A percentile compares a stretch with the other conserved stretches of the same genome.
Conservation (phyloP, 441 rosid genomes). For the Metrosideros polymorpha region DNA sequence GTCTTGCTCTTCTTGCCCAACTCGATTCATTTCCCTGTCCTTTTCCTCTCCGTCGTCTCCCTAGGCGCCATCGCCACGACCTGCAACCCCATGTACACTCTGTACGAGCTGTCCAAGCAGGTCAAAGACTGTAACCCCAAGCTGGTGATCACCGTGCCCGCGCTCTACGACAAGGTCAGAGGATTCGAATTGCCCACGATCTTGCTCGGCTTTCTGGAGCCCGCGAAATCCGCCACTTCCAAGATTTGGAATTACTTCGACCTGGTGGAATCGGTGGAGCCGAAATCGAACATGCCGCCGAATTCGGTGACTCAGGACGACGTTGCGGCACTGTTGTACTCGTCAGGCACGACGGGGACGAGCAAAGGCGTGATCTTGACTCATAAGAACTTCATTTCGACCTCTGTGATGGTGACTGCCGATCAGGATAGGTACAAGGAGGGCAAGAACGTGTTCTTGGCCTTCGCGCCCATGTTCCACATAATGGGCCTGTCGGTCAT, state of each 20-base stretch:
- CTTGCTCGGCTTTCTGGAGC: not conserved
- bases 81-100: conserved; percentile 9
- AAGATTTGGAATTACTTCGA: not conserved
- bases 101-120: conserved; percentile 10
- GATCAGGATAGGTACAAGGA: conserved; percentile 13
- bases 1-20: conserved; percentile 9
- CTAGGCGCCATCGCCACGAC: conserved; percentile 17
- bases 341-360: conserved; percentile 17
- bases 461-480: conserved; percentile 18
- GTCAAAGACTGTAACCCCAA: conserved; percentile 9
- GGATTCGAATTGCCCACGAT: conserved; percentile 5
- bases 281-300: not conserved
- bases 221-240: not conserved
- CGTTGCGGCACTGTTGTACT: conserved; percentile 10
- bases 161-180: conserved; percentile 6
- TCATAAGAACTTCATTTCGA: conserved; percentile 3
- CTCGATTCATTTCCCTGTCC: conserved; percentile 3
- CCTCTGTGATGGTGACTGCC: not conserved
- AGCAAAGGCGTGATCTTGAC: conserved; percentile 16
- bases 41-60: conserved; percentile 10
- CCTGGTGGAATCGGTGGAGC: not conserved
- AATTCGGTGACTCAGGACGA: conserved; percentile 2
- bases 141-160: conserved; percentile 9
- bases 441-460: conserved; percentile 2
- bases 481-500: not conserved